Percentiles rank a stretch among this genome's conserved stretches.
Conservation (phyloP, 2,329 filamentous ascomycete genomes). For the Epichloe uncinata region DNA sequence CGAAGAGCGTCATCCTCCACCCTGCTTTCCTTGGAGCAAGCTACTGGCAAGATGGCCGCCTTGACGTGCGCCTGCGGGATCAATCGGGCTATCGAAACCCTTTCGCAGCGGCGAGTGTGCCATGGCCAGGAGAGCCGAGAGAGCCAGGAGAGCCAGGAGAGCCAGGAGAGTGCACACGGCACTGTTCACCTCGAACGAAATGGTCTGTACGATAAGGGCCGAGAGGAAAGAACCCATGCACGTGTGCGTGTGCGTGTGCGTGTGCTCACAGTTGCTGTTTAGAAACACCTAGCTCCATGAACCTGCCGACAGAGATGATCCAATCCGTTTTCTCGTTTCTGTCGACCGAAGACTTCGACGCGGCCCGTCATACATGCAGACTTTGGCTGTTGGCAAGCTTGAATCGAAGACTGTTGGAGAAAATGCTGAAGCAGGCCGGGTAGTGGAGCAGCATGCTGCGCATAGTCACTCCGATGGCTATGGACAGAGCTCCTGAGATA, state of each 20-base stretch:
- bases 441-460: constrained; percentile 30
- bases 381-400: constrained; percentile 46
- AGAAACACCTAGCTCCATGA: constrained; percentile 13
- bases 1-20: constrained; percentile 4
- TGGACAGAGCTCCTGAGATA: constrained; percentile 7
- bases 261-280: neutral
- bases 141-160: constrained; percentile 6
- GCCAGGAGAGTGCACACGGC: neutral
- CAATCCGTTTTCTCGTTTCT: constrained; percentile 23
- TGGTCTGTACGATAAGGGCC: neutral
- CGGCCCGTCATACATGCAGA: constrained; percentile 45
- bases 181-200: neutral
- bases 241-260: neutral
- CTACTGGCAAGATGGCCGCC: constrained; percentile 7
- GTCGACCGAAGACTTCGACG: constrained; percentile 36
- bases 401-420: constrained; percentile 32
- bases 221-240: neutral
- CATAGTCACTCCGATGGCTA: constrained; percentile 13
- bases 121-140: constrained; percentile 7
- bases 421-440: constrained; percentile 42
- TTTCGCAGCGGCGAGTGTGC: constrained; percentile 5
- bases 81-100: constrained; percentile 5
- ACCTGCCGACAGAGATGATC: constrained; percentile 23
- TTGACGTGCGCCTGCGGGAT: constrained; percentile 9
- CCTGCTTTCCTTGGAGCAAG: neutral